Evolutionary conservation across 2,329 filamentous ascomycete genomes (phyloP), one percentile per base, ranked within the genome.

Genomic region (Alternaria incomplexa): DNA sequence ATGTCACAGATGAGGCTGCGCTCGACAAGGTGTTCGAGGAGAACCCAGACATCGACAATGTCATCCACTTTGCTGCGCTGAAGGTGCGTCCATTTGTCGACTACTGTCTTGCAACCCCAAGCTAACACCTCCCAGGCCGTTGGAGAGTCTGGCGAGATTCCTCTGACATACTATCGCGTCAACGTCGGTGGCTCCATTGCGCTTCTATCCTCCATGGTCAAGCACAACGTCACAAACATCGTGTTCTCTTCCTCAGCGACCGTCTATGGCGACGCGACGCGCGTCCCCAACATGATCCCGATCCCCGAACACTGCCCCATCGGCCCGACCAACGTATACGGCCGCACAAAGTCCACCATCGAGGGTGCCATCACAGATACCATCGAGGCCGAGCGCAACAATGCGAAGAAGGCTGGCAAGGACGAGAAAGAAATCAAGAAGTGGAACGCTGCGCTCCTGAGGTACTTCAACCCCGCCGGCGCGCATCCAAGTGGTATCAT

Each of bases 191-290:
- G 96, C 81, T 96, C 93, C 74, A 90, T 99, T 75, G 87, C 90
- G 73, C 91, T 99, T 51, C 88, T 99, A 66, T 88, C 90, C 68
- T 90, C 90, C 76, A 98, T 99, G 93, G 87, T 89, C 78, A 90
- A 90, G 81, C 89, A 97, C 86, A 91, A 95, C 82, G 94, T 99
- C 72, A 88, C 89, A 83, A 98, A 97, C 86, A 96, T 99, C 76
- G 96, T 99, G 82, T 99, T 99, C 85, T 98, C 95, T 64, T 97
- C 93, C 66, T 97, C 94, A 1, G 96, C 96, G 32, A 99, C 96
- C 72, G 96, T 99, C 71, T 99, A 99, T 81, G 96, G 96, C 78
- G 96, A 99, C 82, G 96, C 95, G 57, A 98, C 96, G 48, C 92
- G 93, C 79, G 93, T 97, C 83, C 90, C 91, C 72, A 91, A 96